These are phyloP conservation scores for Pleurotus pulmonarius DNA, from an alignment of 768 basidiomycete species.

Conservation along the genomic window DNA sequence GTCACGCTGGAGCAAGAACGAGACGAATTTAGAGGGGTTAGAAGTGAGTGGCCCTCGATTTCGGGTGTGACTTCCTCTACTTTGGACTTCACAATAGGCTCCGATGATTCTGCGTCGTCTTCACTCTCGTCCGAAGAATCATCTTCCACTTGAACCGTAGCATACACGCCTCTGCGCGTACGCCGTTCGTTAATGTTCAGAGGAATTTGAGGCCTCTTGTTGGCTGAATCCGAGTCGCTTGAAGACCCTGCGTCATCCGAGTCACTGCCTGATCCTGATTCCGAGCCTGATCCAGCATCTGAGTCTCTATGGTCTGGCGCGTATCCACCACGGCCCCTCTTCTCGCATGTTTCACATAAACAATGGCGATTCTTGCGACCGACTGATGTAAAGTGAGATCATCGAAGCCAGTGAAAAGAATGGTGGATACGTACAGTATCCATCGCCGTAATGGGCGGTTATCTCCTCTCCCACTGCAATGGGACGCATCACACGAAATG, in stretches of 20 bases:
- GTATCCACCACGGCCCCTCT: constrained; percentile 71
- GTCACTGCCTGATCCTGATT: constrained; percentile 46
- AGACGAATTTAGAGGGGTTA: constrained; percentile 40
- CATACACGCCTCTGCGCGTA: constrained; percentile 80
- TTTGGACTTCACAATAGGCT: constrained; percentile 38
- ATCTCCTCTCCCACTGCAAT: constrained; percentile 84
- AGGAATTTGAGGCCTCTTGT: constrained; percentile 25
- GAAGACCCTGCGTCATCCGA: constrained; percentile 32
- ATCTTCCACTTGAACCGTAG: constrained; percentile 55
- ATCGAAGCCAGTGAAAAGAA: constrained; percentile 16
- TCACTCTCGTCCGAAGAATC: constrained; percentile 61
- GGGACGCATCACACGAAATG: constrained; percentile 77
- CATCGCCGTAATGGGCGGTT: constrained; percentile 87
- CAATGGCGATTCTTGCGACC: constrained; percentile 71
- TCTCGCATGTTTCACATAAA: constrained; percentile 85
- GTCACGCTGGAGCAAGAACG: constrained; percentile 28
- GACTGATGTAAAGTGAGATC: constrained; percentile 33
- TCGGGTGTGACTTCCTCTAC: constrained; percentile 55
- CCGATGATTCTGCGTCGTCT: constrained; percentile 44
- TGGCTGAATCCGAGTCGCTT: constrained; percentile 37
- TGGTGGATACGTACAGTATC: constrained; percentile 66
- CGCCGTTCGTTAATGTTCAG: constrained; percentile 76
- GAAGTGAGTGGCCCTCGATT: constrained; percentile 41
- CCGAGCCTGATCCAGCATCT: constrained; percentile 42
- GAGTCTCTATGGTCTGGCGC: constrained; percentile 52